Evolutionary conservation across 2,329 filamentous ascomycete species (phyloP), one percentile per base, ranked within the genome.

Genomic region (Beauveria brongniartii): DNA sequence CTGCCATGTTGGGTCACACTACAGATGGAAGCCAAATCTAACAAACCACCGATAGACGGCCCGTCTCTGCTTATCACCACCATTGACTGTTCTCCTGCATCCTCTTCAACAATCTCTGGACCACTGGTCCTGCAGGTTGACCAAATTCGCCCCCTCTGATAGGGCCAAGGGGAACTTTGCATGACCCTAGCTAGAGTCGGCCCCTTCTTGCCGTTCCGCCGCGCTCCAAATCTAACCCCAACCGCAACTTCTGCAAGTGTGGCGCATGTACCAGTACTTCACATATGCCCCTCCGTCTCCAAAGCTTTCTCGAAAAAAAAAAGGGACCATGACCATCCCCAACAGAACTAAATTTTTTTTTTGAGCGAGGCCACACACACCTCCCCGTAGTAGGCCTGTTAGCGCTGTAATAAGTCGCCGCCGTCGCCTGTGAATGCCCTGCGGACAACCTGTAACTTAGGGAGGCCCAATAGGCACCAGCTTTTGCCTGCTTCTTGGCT

Each of bases 341-440:
- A 78, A 76, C 71, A 75, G 71, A 74, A 73, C 73, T 72, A 72
- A 74, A 3, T 22, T 75, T 68, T 66, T 63, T 66, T 67, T 62
- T 66, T 67, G 47, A 51, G 57, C 18, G 24, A 58, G 47, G 44
- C 46, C 46, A 51, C 55, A 43, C 55, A 47, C 43, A 40, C 14
- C 26, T 47, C 10, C 40, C 22, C 20, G 44, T 50, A 40, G 24
- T 34, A 14, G 37, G 46, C 47, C 18, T n/a, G 57, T 12, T 60
- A 60, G 55, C 41, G 20, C 44, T 54, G 28, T 44, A 24, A 41
- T 37, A 14, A 37, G 34, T 18, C 14, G 37, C 8, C 6, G 34
- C 34, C 6, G 18, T n/a, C n/a, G 28, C 16, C 55, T 48, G 55
- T 40, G 10, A 44, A n/a, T 14, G 18, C 40, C 18, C 53, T 37